These are phyloP conservation scores for Bryopsis sp. DNA, from an alignment of 139 green algal genomes.

Conservation along the genomic window DNA sequence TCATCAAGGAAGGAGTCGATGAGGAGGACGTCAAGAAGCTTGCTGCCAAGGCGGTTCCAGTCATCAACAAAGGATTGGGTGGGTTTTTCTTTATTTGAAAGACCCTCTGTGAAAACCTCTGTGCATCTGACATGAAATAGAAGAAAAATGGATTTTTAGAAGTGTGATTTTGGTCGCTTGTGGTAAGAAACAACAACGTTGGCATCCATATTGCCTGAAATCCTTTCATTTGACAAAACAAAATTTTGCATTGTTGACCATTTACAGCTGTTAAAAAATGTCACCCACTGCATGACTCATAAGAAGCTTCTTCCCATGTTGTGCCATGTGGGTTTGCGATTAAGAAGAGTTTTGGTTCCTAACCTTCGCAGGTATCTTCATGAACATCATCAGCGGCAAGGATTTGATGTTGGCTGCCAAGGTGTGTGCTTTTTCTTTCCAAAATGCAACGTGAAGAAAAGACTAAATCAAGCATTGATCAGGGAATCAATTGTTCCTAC, in stretches of 20 bases:
- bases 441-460: too few species aligned
- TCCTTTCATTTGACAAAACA: too few species aligned
- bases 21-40: slow-evolving; percentile 11
- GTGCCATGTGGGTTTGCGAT: background rate
- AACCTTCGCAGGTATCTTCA: background rate
- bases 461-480: too few species aligned
- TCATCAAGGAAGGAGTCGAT: slow-evolving; percentile 1
- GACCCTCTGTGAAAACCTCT: background rate
- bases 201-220: too few species aligned
- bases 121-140: too few species aligned
- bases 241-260: too few species aligned
- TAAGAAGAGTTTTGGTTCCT: too few species aligned
- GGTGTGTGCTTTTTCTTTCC: too few species aligned
- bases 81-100: background rate
- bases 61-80: background rate
- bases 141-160: too few species aligned
- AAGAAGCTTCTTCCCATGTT: slow-evolving; percentile 2
- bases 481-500: too few species aligned
- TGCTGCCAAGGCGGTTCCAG: background rate
- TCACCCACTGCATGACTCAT: background rate
- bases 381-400: background rate
- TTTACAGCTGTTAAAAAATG: background rate
- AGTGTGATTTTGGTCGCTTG: too few species aligned
- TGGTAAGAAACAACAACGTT: too few species aligned
- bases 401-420: slow-evolving; percentile 9